Evolutionary conservation across 371 early-diverging fungal genomes (phyloP), one percentile per base, ranked within the genome.

Genomic region (Entomophthora muscae): DNA sequence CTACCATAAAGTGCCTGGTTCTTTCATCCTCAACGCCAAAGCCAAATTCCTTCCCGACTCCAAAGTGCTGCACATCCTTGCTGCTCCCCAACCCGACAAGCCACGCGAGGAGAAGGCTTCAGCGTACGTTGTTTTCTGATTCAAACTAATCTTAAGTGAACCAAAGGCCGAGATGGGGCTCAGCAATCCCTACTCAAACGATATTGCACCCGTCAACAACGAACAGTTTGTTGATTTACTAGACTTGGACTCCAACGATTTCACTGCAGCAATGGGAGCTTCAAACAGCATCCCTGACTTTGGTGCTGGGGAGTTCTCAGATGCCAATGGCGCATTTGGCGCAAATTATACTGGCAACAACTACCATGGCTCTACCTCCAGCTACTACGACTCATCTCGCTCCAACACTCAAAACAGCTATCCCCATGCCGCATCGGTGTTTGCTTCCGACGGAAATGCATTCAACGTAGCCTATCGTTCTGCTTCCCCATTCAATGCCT

Each of bases 1-100:
- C 5, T 93, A 95, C 70, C 93, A 95, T 71, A 93, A 92, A 69
- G 86, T 93, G 26, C 87, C 95, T 1, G 78, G 82, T 32, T 77
- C 84, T 0, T 88, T 86, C 66, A 83, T 89, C 52, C 57, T 42
- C 32, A 52, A 62, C 33, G 42, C 57, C n/a, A 69, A 69, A 58
- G 23, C 53, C 13, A 27, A 64, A 21, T 32, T n/a, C 24, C 57
- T 69, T 24, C 28, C 32, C 0, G 32, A 13, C 24, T 69, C 69
- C 10, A 53, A 66, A 26, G 66, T 69, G 26, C 52, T 69, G 53
- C 63, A 66, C 52, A 32, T 17, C 27, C 17, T 61, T 23, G 42
- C 42, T 22, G n/a, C 59, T 21, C 31, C 59, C 31, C 59, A 58
- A 32, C 21, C 59, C 13, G 59, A 31, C 13, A 21, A 24, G 24